phyloP scores from a whole-genome alignment of 768 basidiomycete species.

The Russula olivacea region DNA sequence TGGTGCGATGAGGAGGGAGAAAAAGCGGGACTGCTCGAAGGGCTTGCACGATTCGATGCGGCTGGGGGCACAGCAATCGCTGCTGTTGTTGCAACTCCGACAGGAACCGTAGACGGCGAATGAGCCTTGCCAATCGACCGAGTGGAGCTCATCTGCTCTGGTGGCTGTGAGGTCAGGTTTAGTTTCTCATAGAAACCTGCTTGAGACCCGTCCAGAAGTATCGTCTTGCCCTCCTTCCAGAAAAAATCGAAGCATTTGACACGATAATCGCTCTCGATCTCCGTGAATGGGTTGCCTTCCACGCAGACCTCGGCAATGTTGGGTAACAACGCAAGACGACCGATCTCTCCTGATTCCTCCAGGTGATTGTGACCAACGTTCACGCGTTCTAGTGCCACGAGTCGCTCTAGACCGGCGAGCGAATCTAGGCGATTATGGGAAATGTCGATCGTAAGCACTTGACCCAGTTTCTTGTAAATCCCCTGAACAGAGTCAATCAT shows the following conservation, averaged over 20 bases:
- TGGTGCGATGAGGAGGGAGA: slow-evolving; percentile 37
- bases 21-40: slow-evolving; percentile 29
- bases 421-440: slow-evolving; percentile 86
- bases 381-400: slow-evolving; percentile 74
- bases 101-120: slow-evolving; percentile 58
- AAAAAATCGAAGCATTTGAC: slow-evolving; percentile 79
- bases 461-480: slow-evolving; percentile 75
- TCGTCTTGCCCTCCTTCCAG: slow-evolving; percentile 71
- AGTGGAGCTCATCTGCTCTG: slow-evolving; percentile 48
- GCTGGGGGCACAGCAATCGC: background rate
- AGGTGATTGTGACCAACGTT: slow-evolving; percentile 78
- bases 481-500: slow-evolving; percentile 95
- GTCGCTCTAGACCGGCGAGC: slow-evolving; percentile 91
- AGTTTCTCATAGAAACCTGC: slow-evolving; percentile 70
- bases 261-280: slow-evolving; percentile 65
- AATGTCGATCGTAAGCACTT: slow-evolving; percentile 72
- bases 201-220: slow-evolving; percentile 67
- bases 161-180: slow-evolving; percentile 44
- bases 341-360: slow-evolving; percentile 79
- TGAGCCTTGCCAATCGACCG: slow-evolving; percentile 44
- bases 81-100: slow-evolving; percentile 35
- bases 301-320: slow-evolving; percentile 78
- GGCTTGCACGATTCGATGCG: slow-evolving; percentile 17
- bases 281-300: slow-evolving; percentile 76
- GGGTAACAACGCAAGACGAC: slow-evolving; percentile 73